Evolutionary conservation across 23 red algal species (phyloP).

Genomic region (Chondrus crispus): DNA sequence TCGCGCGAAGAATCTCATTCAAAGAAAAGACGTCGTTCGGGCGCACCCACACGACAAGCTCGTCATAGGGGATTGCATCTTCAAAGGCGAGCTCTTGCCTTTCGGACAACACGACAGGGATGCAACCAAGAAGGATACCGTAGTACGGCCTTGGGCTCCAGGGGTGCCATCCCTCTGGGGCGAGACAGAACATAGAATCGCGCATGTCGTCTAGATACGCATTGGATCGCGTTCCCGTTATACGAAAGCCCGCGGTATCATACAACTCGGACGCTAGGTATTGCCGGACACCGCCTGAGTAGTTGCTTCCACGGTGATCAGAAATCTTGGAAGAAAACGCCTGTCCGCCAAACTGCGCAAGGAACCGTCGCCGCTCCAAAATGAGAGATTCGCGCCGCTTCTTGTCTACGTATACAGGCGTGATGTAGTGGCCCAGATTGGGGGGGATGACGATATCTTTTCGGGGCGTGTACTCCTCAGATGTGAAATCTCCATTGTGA

Average conservation of each 20-base stretch:
- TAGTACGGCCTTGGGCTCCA: slow-evolving; percentile 74
- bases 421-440: slow-evolving; percentile 54
- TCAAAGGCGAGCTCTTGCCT: slow-evolving; percentile 60
- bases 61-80: slow-evolving; percentile 18
- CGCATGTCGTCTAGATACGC: slow-evolving; percentile 46
- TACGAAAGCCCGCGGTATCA: slow-evolving; percentile 35
- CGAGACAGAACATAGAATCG: slow-evolving; percentile 56
- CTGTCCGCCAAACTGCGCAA: slow-evolving; percentile 62
- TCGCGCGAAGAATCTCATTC: slow-evolving; percentile 8
- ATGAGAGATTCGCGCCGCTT: background rate
- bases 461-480: slow-evolving; percentile 44
- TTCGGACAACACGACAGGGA: slow-evolving; percentile 62
- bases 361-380: background rate
- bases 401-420: slow-evolving; percentile 12
- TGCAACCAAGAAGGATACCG: slow-evolving; percentile 50
- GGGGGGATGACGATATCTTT: slow-evolving; percentile 77
- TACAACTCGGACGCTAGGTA: background rate
- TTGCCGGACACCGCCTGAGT: slow-evolving; percentile 60
- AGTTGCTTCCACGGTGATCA: slow-evolving; percentile 64
- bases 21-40: slow-evolving; percentile 24
- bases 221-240: slow-evolving; percentile 49
- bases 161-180: slow-evolving; percentile 63
- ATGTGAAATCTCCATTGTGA: slow-evolving; percentile 54
- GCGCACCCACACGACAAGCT: slow-evolving; percentile 47
- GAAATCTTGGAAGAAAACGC: slow-evolving; percentile 27